Evolutionary conservation across 768 basidiomycete genomes (phyloP), one percentile per base, ranked within the genome.

Genomic region (Hygrophorus russula): DNA sequence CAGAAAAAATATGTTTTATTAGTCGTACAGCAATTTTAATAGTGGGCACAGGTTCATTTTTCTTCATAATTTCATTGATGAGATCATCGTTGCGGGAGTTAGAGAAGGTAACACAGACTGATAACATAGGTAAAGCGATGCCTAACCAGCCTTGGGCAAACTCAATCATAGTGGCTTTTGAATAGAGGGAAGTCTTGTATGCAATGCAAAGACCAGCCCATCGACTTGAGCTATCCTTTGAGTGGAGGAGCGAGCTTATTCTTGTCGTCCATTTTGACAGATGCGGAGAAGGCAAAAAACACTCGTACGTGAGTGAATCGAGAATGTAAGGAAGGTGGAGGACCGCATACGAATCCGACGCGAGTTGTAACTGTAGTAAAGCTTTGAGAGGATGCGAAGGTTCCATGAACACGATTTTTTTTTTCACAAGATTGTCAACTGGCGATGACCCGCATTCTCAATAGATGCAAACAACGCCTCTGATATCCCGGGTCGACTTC

Each of bases 191-290:
- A 8, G 80, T 80, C 50, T 75, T 77, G 51, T 79, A 65, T 1
- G 88, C 87, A 37, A 90, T 59, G 51, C 76, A 83, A 28, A 89
- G 65, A 7, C 84, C 88, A 15, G 82, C 78, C 88, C 88, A 91
- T 45, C 82, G 74, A 41, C 75, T 77, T 33, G 74, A 80, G n/a
- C 78, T 55, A 51, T 85, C 77, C 62, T 83, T 87, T 13, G 88
- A 80, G 54, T 82, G 80, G 39, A 90, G 65, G 41, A 90, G 64
- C 2, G 86, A 77, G 50, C 75, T 77, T 48, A 89, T 65, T 45
- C 87, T 72, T n/a, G 73, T 67, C 10, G 69, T 66, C 86, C 86
- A 91, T 70, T 86, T 87, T 44, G 75, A 63, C 8, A 78, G 64
- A 55, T 88, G 80, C 2, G 78, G 51, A 2, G 84, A 86, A 0